Conservation (phyloP, 1,284 basidiomycete species). For the Austroboletus niveus region DNA sequence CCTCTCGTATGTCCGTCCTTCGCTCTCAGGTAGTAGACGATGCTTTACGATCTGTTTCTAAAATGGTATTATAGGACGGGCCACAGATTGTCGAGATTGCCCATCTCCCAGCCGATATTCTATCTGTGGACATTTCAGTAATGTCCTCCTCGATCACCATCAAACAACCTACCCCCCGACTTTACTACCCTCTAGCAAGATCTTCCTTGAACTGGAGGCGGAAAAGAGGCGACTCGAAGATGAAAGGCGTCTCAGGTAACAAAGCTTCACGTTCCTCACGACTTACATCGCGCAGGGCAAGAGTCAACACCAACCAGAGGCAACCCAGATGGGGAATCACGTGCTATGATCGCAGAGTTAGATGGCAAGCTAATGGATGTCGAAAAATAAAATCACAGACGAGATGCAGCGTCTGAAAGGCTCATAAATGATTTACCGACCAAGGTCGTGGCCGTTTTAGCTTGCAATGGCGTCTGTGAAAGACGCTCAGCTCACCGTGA, state of each 20-base stretch:
- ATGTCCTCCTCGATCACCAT: conserved; percentile 19
- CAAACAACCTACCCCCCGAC: neutral
- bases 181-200: neutral
- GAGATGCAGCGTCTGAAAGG: conserved; percentile 15
- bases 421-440: neutral
- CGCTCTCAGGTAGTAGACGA: conserved; percentile 7
- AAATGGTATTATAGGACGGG: conserved; percentile 11
- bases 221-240: conserved; percentile 16
- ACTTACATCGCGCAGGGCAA: conserved; percentile 29
- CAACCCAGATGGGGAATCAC: too few relatives aligned
- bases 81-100: conserved; percentile 19
- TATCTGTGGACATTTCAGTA: conserved; percentile 12
- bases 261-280: conserved; percentile 22
- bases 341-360: conserved; percentile 18
- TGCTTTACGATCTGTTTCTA: neutral
- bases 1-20: conserved; percentile 18
- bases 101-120: conserved; percentile 11
- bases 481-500: conserved; percentile 14
- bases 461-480: conserved; percentile 4
- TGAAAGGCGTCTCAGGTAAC: too few relatives aligned
- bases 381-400: conserved; percentile 7
- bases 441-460: conserved; percentile 10
- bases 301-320: neutral
- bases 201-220: conserved; percentile 8
- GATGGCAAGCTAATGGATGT: conserved; percentile 18